A percentile compares a stretch with the other conserved stretches of the same genome.
Conservation (phyloP, 345 rosid species). For the Populus alba region DNA sequence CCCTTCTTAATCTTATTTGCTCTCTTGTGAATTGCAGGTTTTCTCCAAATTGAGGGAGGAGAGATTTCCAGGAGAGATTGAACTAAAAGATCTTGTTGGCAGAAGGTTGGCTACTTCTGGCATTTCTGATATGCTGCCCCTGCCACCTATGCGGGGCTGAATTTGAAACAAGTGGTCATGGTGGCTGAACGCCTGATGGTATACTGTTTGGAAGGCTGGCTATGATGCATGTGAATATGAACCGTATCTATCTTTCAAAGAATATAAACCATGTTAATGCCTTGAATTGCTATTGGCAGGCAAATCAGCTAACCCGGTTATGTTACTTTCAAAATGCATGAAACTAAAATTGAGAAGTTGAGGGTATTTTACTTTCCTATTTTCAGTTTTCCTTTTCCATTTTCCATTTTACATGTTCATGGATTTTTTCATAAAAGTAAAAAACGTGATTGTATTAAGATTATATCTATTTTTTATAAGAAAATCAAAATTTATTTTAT, state of each 20-base stretch:
- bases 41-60: constrained; percentile 78
- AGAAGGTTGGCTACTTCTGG: constrained; percentile 42
- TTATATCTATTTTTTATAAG: too few relatives aligned
- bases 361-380: too few relatives aligned
- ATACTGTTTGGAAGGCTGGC: background rate
- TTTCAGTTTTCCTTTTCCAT: too few relatives aligned
- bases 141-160: background rate
- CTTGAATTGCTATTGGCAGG: background rate
- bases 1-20: too few relatives aligned
- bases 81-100: constrained; percentile 63
- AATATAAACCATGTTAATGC: background rate
- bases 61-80: constrained; percentile 86
- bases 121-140: constrained; percentile 7
- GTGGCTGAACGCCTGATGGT: background rate
- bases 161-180: background rate
- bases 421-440: too few relatives aligned
- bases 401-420: too few relatives aligned
- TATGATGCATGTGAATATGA: background rate
- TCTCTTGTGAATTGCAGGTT: constrained; percentile 38
- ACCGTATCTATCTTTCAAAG: background rate
- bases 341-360: background rate
- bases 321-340: background rate
- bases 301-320: background rate
- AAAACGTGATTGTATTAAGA: too few relatives aligned
- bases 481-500: too few relatives aligned